Conservation (phyloP, 2,329 filamentous ascomycete genomes). For the Akanthomyces uredinophilus region DNA sequence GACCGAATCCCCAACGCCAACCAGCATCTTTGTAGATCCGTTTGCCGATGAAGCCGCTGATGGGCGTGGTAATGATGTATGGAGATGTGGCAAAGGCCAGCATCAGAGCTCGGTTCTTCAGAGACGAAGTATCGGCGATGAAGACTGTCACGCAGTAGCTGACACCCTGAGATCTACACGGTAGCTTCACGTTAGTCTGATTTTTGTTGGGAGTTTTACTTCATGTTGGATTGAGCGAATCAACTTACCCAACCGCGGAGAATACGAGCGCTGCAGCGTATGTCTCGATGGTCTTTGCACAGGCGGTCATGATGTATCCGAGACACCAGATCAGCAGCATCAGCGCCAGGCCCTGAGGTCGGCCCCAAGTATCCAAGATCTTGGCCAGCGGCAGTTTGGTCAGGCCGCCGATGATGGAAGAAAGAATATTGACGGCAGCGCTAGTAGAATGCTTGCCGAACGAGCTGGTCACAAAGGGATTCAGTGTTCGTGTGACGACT, state of each 20-base stretch:
- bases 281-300: constrained; percentile 52
- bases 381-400: constrained; percentile 62
- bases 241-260: constrained; percentile 53
- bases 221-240: too few relatives aligned
- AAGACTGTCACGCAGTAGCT: constrained; percentile 49
- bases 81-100: constrained; percentile 60
- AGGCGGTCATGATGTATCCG: constrained; percentile 61
- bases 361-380: constrained; percentile 62
- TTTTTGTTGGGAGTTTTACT: not conserved
- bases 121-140: constrained; percentile 61
- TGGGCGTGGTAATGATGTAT: constrained; percentile 61
- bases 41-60: constrained; percentile 53
- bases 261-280: constrained; percentile 63
- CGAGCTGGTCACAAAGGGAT: constrained; percentile 44
- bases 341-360: constrained; percentile 56
- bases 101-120: constrained; percentile 61
- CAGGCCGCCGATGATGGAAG: constrained; percentile 52
- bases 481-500: constrained; percentile 35
- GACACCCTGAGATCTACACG: constrained; percentile 31
- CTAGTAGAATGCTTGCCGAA: constrained; percentile 52
- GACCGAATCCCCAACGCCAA: constrained; percentile 65
- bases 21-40: constrained; percentile 46
- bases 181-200: not conserved
- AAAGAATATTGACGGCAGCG: constrained; percentile 48
- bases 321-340: constrained; percentile 46